Percentiles rank a stretch among this genome's conserved stretches.
These are phyloP conservation scores for Aphanomyces stellatus DNA, from an alignment of 352 stramenopile species.

Conservation along the genomic window DNA sequence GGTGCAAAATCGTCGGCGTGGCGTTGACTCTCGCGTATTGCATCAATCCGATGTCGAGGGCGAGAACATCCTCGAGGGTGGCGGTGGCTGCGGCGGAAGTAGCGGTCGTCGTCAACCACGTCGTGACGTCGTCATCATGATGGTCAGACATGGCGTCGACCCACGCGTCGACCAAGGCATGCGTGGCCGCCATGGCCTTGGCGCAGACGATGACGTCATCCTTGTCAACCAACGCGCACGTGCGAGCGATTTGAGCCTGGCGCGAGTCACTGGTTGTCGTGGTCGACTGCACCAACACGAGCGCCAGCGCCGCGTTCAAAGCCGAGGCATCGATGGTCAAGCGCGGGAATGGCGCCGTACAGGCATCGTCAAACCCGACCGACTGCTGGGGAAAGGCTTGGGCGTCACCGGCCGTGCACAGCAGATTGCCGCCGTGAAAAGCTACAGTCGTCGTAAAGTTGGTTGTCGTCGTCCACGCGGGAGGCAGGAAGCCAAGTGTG, in stretches of 20 bases:
- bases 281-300: neutral
- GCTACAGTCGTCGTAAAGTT: too few species aligned
- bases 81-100: too few species aligned
- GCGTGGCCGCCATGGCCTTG: neutral
- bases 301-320: neutral
- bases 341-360: neutral
- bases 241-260: too few species aligned
- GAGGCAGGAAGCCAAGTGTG: too few species aligned
- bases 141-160: neutral
- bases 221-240: neutral
- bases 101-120: too few species aligned
- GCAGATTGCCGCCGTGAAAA: conserved; percentile 10
- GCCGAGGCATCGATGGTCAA: neutral
- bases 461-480: too few species aligned
- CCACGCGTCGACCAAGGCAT: neutral
- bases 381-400: neutral
- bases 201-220: neutral
- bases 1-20: neutral
- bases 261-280: too few species aligned
- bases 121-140: too few species aligned
- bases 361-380: conserved; percentile 9
- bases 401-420: neutral
- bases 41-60: neutral
- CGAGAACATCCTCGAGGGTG: too few species aligned
- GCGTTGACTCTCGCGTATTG: neutral